Conservation (phyloP, 2,329 filamentous ascomycete genomes). For the Arachnomyces sp. region DNA sequence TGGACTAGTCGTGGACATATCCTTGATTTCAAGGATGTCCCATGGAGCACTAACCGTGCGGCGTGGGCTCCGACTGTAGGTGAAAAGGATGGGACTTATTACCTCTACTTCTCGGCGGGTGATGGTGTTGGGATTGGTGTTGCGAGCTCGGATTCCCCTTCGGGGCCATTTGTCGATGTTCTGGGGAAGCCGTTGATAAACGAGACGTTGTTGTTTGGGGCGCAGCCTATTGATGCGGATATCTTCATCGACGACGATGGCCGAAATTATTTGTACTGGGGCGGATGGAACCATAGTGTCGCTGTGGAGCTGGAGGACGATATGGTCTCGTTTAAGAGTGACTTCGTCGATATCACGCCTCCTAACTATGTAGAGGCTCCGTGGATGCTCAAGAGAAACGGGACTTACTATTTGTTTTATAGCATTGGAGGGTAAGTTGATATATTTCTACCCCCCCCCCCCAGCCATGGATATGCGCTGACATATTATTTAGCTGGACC, state of each 20-base stretch:
- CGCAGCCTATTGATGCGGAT: slow-evolving; percentile 42
- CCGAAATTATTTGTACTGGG: slow-evolving; percentile 39
- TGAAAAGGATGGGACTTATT: slow-evolving; percentile 38
- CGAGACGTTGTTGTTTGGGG: slow-evolving; percentile 36
- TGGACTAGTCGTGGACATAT: slow-evolving; percentile 43
- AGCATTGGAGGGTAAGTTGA: slow-evolving; percentile 31
- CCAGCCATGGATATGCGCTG: slow-evolving; percentile 1
- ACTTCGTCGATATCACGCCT: slow-evolving; percentile 41
- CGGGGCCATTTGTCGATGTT: slow-evolving; percentile 36
- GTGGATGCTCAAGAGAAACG: slow-evolving; percentile 37
- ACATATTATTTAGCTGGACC: slow-evolving; percentile 28
- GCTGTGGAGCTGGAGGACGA: slow-evolving; percentile 37
- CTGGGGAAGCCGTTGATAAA: slow-evolving; percentile 37
- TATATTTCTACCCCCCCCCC: not conserved
- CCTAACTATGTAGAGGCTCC: slow-evolving; percentile 38
- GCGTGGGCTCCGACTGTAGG: slow-evolving; percentile 44
- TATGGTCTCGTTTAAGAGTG: slow-evolving; percentile 39
- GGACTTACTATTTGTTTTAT: slow-evolving; percentile 39
- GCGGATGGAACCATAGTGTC: slow-evolving; percentile 36
- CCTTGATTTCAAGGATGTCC: slow-evolving; percentile 31
- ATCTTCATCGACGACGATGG: slow-evolving; percentile 37
- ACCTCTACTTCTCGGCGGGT: slow-evolving; percentile 45
- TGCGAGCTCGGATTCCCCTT: slow-evolving; percentile 28
- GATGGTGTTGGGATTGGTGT: slow-evolving; percentile 41
- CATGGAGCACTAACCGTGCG: slow-evolving; percentile 38